A percentile compares a stretch with the other conserved stretches of the same genome.
phyloP scores from a whole-genome alignment of 192 early-diverging fungal genomes.

The Oehlia diaphana region DNA sequence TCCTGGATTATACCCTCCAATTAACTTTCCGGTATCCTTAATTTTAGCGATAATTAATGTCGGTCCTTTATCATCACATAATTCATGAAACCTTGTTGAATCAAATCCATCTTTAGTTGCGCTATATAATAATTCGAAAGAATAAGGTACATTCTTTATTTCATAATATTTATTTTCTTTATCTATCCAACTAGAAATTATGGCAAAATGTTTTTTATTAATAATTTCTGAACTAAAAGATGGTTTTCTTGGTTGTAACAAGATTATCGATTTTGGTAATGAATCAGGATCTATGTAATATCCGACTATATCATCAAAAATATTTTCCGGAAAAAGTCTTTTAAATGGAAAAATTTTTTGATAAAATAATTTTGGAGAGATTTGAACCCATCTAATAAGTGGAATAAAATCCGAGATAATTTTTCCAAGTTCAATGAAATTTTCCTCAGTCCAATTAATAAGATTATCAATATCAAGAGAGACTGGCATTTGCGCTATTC shows the following conservation, averaged over 20 bases:
- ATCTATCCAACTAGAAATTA: neutral
- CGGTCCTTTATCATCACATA: neutral
- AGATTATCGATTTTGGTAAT: neutral
- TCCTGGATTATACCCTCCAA: neutral
- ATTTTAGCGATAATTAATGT: neutral
- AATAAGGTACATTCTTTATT: neutral
- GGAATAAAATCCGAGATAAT: neutral
- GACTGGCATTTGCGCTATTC: neutral
- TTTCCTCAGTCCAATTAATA: neutral
- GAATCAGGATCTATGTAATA: neutral
- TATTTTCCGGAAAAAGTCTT: neutral
- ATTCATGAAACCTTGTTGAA: neutral
- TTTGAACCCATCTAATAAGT: neutral
- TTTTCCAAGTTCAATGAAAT: neutral
- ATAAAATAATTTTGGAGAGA: neutral
- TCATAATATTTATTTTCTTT: neutral
- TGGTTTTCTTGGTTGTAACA: neutral
- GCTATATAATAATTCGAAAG: neutral
- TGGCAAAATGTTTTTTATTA: neutral
- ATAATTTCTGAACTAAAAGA: neutral
- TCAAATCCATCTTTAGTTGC: neutral
- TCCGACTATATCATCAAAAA: neutral
- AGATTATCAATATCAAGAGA: neutral
- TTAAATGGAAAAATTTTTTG: neutral
- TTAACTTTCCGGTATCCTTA: neutral